Conservation (phyloP, 306 rosid genomes). For the Purshia tridentata region DNA sequence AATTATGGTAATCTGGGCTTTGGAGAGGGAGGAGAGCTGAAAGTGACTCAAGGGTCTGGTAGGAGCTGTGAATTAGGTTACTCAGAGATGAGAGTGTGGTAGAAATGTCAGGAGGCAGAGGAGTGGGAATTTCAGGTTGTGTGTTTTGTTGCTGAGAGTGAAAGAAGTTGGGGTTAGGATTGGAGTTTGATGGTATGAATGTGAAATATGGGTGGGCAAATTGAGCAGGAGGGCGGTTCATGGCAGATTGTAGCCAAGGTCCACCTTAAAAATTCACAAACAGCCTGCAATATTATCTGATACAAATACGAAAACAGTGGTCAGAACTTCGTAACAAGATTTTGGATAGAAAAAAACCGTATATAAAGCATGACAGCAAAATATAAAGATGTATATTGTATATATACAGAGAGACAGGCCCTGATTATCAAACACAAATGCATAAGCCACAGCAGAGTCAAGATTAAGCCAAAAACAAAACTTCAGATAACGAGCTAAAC, state of each 20-base stretch:
- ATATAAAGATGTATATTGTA: background rate
- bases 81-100: constrained; percentile 50
- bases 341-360: background rate
- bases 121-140: constrained; percentile 13
- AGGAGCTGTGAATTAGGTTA: constrained; percentile 39
- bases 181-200: constrained; percentile 32
- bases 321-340: background rate
- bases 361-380: background rate
- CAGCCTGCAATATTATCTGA: background rate
- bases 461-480: no score
- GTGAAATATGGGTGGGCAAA: constrained; percentile 15
- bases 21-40: constrained; percentile 35
- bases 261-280: background rate
- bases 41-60: constrained; percentile 36
- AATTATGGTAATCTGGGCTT: constrained; percentile 22
- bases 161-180: constrained; percentile 22
- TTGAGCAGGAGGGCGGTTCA: constrained; percentile 29
- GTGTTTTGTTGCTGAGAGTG: constrained; percentile 11
- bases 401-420: no score
- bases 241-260: constrained; percentile 6
- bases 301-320: background rate
- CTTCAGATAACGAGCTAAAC: no score
- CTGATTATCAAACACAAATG: no score
- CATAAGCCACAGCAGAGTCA: no score
- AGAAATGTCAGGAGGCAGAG: constrained; percentile 25